These are phyloP conservation scores for Globisporangium splendens DNA, from an alignment of 352 stramenopile genomes.

Conservation along the genomic window DNA sequence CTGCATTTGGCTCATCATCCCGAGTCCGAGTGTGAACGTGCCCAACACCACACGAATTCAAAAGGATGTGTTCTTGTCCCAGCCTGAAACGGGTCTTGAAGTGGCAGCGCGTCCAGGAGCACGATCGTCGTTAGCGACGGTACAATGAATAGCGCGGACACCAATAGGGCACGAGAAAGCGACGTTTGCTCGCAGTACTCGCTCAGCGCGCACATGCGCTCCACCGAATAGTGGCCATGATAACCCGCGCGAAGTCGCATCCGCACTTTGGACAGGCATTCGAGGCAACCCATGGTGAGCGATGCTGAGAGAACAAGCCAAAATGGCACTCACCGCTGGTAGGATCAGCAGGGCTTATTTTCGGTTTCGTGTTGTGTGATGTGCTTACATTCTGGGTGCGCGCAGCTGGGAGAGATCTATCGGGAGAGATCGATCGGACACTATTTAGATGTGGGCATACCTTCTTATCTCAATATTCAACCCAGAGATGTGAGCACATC, in stretches of 20 bases:
- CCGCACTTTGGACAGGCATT: too few species aligned
- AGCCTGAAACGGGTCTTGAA: constrained; percentile 11
- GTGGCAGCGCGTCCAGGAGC: constrained; percentile 4
- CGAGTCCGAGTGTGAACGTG: neutral
- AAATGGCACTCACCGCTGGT: too few species aligned
- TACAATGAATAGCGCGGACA: constrained; percentile 3
- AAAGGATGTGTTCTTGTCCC: neutral
- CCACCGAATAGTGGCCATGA: neutral
- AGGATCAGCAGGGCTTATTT: too few species aligned
- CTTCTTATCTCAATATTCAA: too few species aligned
- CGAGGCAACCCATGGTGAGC: too few species aligned
- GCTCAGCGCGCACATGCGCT: neutral
- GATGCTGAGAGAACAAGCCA: too few species aligned
- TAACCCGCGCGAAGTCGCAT: neutral
- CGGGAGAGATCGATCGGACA: too few species aligned
- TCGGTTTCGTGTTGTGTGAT: too few species aligned
- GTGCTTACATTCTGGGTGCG: too few species aligned
- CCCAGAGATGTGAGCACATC: too few species aligned
- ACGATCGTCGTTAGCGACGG: constrained; percentile 9
- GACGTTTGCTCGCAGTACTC: neutral
- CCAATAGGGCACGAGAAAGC: neutral
- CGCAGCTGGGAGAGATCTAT: too few species aligned
- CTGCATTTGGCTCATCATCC: neutral
- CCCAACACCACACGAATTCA: neutral
- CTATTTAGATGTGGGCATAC: too few species aligned